These are phyloP conservation scores for Aureobasidium sp. DNA, from an alignment of 2,329 filamentous ascomycete genomes.

Conservation along the genomic window DNA sequence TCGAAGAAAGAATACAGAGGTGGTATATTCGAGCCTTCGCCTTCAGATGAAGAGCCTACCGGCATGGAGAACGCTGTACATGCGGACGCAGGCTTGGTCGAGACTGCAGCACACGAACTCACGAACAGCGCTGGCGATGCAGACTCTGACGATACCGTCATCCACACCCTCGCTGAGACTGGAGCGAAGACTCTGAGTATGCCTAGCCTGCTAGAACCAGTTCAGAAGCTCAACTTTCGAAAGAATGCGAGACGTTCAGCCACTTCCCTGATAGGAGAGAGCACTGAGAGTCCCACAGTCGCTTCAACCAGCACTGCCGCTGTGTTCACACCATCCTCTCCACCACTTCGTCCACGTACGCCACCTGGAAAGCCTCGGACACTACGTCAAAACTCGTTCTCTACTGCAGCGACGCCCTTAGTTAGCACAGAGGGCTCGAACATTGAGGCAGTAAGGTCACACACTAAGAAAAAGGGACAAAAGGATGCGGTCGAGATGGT, in stretches of 20 bases:
- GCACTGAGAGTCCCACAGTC: constrained; percentile 16
- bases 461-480: constrained; percentile 49
- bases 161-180: constrained; percentile 9
- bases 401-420: constrained; percentile 55
- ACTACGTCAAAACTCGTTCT: constrained; percentile 57
- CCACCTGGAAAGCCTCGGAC: constrained; percentile 45
- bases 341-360: constrained; percentile 12
- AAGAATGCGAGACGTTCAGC: constrained; percentile 17
- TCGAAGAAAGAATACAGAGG: constrained; percentile 71
- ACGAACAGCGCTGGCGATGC: constrained; percentile 4
- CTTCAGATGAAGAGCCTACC: constrained; percentile 7
- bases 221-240: constrained; percentile 15
- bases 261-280: constrained; percentile 25
- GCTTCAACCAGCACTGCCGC: constrained; percentile 15
- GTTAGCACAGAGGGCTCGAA: constrained; percentile 61
- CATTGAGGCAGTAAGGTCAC: constrained; percentile 47
- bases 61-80: constrained; percentile 4
- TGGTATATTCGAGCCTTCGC: constrained; percentile 60
- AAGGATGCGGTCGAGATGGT: constrained; percentile 46
- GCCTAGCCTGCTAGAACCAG: constrained; percentile 17
- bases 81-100: background rate
- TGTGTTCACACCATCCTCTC: constrained; percentile 9
- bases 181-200: constrained; percentile 22
- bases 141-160: constrained; percentile 8
- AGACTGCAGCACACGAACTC: constrained; percentile 6